A percentile compares a stretch with the other conserved stretches of the same genome.
Conservation (phyloP, 1,139 yeast genomes). For the Pichia sp. region DNA sequence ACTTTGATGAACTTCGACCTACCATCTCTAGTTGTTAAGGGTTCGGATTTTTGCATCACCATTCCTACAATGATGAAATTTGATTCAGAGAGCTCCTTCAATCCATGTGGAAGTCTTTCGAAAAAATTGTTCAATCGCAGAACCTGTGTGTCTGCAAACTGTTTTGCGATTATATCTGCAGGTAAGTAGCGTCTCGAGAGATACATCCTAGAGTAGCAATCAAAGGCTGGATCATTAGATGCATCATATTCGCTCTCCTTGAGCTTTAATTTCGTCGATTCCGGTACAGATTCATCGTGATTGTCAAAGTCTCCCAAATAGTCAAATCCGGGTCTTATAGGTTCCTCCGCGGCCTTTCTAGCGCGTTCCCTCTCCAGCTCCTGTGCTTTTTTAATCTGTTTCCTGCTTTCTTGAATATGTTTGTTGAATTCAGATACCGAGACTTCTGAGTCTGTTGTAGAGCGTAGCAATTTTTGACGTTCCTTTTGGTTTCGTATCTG, state of each 20-base stretch:
- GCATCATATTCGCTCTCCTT: conserved; percentile 3
- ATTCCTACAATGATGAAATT: conserved; percentile 77
- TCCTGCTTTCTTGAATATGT: conserved; percentile 1
- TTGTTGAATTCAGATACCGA: conserved; percentile 4
- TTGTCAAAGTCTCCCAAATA: conserved; percentile 1
- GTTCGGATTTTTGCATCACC: conserved; percentile 49
- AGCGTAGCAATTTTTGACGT: conserved; percentile 2
- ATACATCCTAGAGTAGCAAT: conserved; percentile 26
- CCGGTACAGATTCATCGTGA: conserved; percentile 5
- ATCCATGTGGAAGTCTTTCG: conserved; percentile 62
- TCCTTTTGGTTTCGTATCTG: not conserved
- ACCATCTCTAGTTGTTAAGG: conserved; percentile 38
- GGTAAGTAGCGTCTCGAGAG: conserved; percentile 42
- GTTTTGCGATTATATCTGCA: conserved; percentile 26
- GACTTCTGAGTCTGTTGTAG: conserved; percentile 2
- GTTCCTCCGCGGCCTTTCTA: not conserved
- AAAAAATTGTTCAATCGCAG: conserved; percentile 50
- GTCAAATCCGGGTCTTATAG: conserved; percentile 5
- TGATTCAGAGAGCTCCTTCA: conserved; percentile 56
- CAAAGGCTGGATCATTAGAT: conserved; percentile 14
- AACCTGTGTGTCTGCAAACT: conserved; percentile 42
- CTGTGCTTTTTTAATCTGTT: not conserved
- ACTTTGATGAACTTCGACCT: conserved; percentile 51
- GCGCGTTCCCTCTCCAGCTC: conserved; percentile 1
- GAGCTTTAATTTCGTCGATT: conserved; percentile 2